Percentiles rank a stretch among this genome's conserved stretches.
phyloP scores from a whole-genome alignment of 2,329 filamentous ascomycete genomes.

The Ramularia collo-cygni region DNA sequence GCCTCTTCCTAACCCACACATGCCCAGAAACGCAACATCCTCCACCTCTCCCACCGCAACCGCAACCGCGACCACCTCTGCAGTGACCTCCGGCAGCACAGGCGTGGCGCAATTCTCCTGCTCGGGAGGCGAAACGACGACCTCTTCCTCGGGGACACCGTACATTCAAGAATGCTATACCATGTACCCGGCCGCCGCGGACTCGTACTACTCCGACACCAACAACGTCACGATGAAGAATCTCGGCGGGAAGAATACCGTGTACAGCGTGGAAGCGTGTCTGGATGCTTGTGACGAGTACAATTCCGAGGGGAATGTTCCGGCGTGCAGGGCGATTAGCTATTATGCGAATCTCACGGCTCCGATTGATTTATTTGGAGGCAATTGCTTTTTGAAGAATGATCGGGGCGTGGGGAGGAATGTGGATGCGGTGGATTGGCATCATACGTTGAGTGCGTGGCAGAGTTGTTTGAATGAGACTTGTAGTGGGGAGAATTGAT shows the following conservation, averaged over 20 bases:
- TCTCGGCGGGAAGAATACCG: slow-evolving; percentile 8
- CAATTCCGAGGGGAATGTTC: slow-evolving; percentile 3
- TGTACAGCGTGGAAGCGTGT: slow-evolving; percentile 10
- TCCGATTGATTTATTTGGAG: slow-evolving; percentile 9
- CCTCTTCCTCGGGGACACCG: slow-evolving; percentile 1
- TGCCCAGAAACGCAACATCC: slow-evolving; percentile 2
- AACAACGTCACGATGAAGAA: slow-evolving; percentile 9
- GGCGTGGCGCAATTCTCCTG: slow-evolving; percentile 14
- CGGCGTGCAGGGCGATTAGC: slow-evolving; percentile 9
- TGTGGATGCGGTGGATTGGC: slow-evolving; percentile 9
- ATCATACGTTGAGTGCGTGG: slow-evolving; percentile 11
- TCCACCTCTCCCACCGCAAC: background rate
- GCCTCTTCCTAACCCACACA: background rate
- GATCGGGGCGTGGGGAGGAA: slow-evolving; percentile 6
- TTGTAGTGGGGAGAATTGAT: too few relatives aligned
- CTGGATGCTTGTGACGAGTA: slow-evolving; percentile 9
- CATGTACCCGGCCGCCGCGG: slow-evolving; percentile 4
- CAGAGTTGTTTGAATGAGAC: slow-evolving; percentile 9
- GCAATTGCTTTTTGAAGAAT: slow-evolving; percentile 17
- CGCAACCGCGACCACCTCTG: slow-evolving; percentile 1
- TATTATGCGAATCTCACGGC: slow-evolving; percentile 12
- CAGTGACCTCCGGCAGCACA: slow-evolving; percentile 10
- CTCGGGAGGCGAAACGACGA: slow-evolving; percentile 5
- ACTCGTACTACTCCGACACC: slow-evolving; percentile 9
- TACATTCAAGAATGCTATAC: slow-evolving; percentile 11